These are phyloP conservation scores for Bipolaris zeicola DNA, from an alignment of 2,329 filamentous ascomycete species.

Conservation along the genomic window DNA sequence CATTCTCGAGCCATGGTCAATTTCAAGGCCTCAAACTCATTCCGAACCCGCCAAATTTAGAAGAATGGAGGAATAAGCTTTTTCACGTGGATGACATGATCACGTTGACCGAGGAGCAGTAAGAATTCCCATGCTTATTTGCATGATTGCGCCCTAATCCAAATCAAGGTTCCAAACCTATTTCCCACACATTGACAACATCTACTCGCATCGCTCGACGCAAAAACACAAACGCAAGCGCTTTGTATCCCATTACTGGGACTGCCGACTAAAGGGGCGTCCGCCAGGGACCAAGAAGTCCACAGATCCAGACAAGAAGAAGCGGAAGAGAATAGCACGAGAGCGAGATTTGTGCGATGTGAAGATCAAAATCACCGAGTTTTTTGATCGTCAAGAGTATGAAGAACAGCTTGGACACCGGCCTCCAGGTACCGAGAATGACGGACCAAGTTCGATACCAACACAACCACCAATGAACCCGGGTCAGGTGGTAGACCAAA, in stretches of 20 bases:
- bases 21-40: constrained; percentile 62
- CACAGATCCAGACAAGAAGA: constrained; percentile 80
- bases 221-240: constrained; percentile 81
- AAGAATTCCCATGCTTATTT: constrained; percentile 34
- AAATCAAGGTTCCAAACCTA: constrained; percentile 73
- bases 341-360: constrained; percentile 82
- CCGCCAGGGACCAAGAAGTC: constrained; percentile 80
- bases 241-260: constrained; percentile 85
- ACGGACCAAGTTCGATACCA: constrained; percentile 13
- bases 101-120: constrained; percentile 75
- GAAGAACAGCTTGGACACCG: constrained; percentile 41
- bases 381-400: constrained; percentile 62
- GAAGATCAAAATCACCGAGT: constrained; percentile 85
- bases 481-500: constrained; percentile 11
- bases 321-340: constrained; percentile 75
- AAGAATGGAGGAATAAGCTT: constrained; percentile 71
- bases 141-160: constrained; percentile 1
- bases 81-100: constrained; percentile 78
- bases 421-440: constrained; percentile 26
- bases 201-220: constrained; percentile 83
- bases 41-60: constrained; percentile 69
- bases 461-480: constrained; percentile 8
- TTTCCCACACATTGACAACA: constrained; percentile 82
- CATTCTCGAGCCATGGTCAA: constrained; percentile 58
- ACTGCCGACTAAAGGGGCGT: constrained; percentile 79